Conservation (phyloP, 805 yeast genomes). For the Blastobotrys muscicola region DNA sequence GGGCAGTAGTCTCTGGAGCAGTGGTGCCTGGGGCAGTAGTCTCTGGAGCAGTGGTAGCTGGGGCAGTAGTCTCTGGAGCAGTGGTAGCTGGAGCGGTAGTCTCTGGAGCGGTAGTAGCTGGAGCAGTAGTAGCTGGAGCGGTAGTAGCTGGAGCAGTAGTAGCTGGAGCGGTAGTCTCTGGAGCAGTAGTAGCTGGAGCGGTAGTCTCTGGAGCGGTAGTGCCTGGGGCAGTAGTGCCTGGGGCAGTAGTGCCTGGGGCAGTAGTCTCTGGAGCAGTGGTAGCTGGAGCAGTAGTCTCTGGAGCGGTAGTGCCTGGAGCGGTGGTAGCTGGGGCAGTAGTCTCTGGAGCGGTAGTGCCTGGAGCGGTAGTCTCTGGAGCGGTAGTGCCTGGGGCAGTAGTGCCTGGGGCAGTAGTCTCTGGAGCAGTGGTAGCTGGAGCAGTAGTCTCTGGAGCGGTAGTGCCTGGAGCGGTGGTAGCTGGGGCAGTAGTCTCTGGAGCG, state of each 20-base stretch:
- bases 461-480: constrained; percentile 1
- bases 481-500: constrained; percentile 1
- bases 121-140: not conserved
- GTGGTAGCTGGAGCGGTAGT: not conserved
- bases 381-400: constrained; percentile 1
- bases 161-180: constrained; percentile 2
- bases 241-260: constrained; percentile 5
- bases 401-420: constrained; percentile 3
- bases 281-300: constrained; percentile 4
- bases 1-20: constrained; percentile 2
- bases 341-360: not conserved
- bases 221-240: constrained; percentile 4
- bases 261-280: constrained; percentile 6
- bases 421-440: constrained; percentile 1
- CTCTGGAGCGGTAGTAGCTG: not conserved
- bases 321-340: constrained; percentile 1
- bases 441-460: not conserved
- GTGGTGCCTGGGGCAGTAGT: constrained; percentile 2
- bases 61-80: constrained; percentile 1
- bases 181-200: constrained; percentile 2
- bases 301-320: not conserved
- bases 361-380: not conserved
- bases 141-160: not conserved
- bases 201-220: not conserved
- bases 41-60: constrained; percentile 1